Evolutionary conservation across 2,329 filamentous ascomycete genomes (phyloP), one percentile per base, ranked within the genome.

Genomic region (Ilyonectria destructans): DNA sequence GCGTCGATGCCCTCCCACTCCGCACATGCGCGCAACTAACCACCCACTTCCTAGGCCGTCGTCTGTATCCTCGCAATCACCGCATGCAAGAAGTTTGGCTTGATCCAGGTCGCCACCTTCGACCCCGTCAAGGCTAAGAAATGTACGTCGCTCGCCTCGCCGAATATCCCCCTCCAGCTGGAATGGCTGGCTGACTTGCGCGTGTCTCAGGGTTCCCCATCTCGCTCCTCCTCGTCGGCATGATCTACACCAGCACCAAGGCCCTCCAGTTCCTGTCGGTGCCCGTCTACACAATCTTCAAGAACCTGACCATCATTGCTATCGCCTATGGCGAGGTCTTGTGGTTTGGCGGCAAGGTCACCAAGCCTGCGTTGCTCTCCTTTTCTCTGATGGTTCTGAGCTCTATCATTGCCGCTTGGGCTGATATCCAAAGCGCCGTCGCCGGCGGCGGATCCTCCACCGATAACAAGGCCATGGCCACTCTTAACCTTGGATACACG

Each of bases 241-340:
- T 98, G 96, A 98, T 99, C 83, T 99, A 98, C 85, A 98, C 96
- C 62, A 92, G 94, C 78, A 96, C 94, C 78, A 98, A 98, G 86
- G 95, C 96, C 21, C 90, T 99, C 52, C 95, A 98, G 83, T 98
- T 92, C 83, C 92, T 99, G 69, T 98, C 95, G 33, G 97, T 99
- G 63, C 96, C 96, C 26, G 96, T 99, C 29, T 99, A 99, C 85
- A 99, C 96, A 62, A 99, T 99, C 81, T 99, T 99, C 89, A 99
- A 99, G 89, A 99, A 99, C 85, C 84, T 99, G 86, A 98, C 96
- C 69, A 99, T 97, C 82, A 98, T 99, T 77, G 91, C 98, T 72
- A 99, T 98, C 78, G 96, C 96, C 63, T 99, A 99, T 75, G 96
- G 96, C 75, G 96, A 99, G 84, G 96, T 99, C 33, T 88, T 99